Percentiles rank a stretch among this genome's conserved stretches.
These are phyloP conservation scores for Elongisporangium anandrum DNA, from an alignment of 352 stramenopile genomes.

Conservation along the genomic window DNA sequence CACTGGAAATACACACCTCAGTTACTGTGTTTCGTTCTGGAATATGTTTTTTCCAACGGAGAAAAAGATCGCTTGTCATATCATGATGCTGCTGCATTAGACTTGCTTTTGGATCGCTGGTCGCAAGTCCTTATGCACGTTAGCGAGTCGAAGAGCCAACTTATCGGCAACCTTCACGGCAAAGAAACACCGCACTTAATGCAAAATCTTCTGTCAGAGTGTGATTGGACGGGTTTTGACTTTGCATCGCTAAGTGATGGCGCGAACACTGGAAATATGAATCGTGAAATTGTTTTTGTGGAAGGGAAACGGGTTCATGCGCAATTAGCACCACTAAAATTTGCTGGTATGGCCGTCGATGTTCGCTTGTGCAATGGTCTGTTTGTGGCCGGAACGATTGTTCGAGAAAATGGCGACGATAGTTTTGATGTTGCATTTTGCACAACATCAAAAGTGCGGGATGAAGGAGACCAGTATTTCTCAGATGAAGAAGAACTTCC, in stretches of 20 bases:
- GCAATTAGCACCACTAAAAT: conserved; percentile 25
- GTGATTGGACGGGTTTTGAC: conserved; percentile 67
- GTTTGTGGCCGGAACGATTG: conserved; percentile 42
- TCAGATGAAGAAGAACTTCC: conserved; percentile 38
- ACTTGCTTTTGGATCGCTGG: conserved; percentile 50
- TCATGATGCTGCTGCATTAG: conserved; percentile 38
- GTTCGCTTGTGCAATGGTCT: conserved; percentile 19
- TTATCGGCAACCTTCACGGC: conserved; percentile 55
- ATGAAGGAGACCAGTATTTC: conserved; percentile 34
- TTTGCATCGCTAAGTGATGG: conserved; percentile 12
- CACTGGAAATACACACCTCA: conserved; percentile 70
- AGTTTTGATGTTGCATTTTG: conserved; percentile 44
- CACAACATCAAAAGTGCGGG: conserved; percentile 21
- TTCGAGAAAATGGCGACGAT: conserved; percentile 30
- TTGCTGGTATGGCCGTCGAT: conserved; percentile 44
- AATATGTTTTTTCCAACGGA: conserved; percentile 44
- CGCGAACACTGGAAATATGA: neutral
- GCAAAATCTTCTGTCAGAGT: conserved; percentile 44
- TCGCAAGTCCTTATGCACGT: conserved; percentile 40
- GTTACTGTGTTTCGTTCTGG: conserved; percentile 50
- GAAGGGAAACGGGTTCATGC: conserved; percentile 28
- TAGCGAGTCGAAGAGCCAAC: conserved; percentile 50
- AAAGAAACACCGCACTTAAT: conserved; percentile 58
- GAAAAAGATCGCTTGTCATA: conserved; percentile 51
- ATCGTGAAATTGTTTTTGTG: conserved; percentile 12